Evolutionary conservation across 1,139 yeast genomes (phyloP).

Genomic region (Nadsonia commutata): DNA sequence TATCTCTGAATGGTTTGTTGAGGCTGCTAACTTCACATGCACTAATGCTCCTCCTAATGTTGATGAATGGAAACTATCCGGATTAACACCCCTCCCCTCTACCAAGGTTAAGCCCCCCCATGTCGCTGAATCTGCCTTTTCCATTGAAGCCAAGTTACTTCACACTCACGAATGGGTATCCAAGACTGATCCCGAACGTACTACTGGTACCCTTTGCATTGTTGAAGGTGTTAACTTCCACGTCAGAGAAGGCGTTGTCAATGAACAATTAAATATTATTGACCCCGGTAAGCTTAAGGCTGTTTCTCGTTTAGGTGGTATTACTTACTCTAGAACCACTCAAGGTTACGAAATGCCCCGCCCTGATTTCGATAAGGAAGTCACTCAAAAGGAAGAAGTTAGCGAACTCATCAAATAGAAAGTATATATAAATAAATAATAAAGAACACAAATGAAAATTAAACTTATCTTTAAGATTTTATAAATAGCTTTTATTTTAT

Average conservation of each 20-base stretch:
- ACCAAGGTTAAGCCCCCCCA: conserved; percentile 36
- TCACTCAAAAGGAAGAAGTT: conserved; percentile 8
- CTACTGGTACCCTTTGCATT: conserved; percentile 30
- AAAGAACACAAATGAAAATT: too few species aligned
- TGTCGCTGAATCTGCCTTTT: conserved; percentile 48
- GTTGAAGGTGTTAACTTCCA: conserved; percentile 47
- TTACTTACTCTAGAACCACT: conserved; percentile 31
- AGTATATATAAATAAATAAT: too few species aligned
- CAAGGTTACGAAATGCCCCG: conserved; percentile 32
- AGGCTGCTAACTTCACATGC: conserved; percentile 44
- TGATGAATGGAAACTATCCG: conserved; percentile 43
- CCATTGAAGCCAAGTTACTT: conserved; percentile 39
- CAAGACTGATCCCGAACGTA: conserved; percentile 23
- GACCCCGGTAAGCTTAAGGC: conserved; percentile 40
- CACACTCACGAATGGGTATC: conserved; percentile 34
- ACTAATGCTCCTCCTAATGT: conserved; percentile 34
- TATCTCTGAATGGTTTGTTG: conserved; percentile 49
- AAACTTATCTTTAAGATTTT: too few species aligned
- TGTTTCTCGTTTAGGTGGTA: conserved; percentile 43
- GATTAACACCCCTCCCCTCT: conserved; percentile 36
- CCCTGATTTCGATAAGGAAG: conserved; percentile 26
- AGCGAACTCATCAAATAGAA: conserved; percentile 8
- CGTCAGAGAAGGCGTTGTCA: conserved; percentile 38
- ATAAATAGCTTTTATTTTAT: too few species aligned
- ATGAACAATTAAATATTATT: conserved; percentile 26